A percentile compares a stretch with the other conserved stretches of the same genome.
These are phyloP conservation scores for Cicer arietinum DNA, from an alignment of 306 rosid genomes.

Conservation along the genomic window DNA sequence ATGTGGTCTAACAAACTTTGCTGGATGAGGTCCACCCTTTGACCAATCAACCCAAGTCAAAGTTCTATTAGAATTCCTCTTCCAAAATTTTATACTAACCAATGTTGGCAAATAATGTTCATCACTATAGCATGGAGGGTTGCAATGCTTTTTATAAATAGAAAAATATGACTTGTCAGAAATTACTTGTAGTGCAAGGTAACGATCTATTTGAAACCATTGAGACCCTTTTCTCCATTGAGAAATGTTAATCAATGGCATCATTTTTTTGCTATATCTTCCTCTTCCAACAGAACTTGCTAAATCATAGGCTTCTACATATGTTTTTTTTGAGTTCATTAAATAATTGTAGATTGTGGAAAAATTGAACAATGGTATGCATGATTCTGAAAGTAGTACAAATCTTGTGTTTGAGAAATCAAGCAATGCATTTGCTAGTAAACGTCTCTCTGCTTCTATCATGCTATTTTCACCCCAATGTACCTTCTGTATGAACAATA, in stretches of 20 bases:
- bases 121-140: conserved; percentile 63
- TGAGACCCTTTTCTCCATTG: conserved; percentile 96
- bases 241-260: conserved; percentile 47
- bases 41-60: conserved; percentile 95
- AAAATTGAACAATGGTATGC: conserved; percentile 90
- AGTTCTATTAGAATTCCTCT: conserved; percentile 68
- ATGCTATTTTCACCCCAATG: conserved; percentile 80
- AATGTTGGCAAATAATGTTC: conserved; percentile 86
- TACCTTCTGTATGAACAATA: conserved; percentile 59
- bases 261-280: conserved; percentile 63
- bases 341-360: conserved; percentile 63
- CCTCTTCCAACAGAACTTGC: conserved; percentile 66
- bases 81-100: conserved; percentile 56
- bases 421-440: conserved; percentile 74
- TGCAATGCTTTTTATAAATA: conserved; percentile 53
- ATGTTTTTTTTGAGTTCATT: conserved; percentile 54
- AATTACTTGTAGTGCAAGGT: conserved; percentile 55
- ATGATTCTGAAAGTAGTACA: conserved; percentile 80
- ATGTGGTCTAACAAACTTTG: conserved; percentile 52
- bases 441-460: conserved; percentile 77
- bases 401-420: conserved; percentile 76
- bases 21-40: conserved; percentile 79
- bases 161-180: conserved; percentile 60
- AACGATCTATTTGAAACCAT: conserved; percentile 86
- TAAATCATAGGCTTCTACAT: conserved; percentile 65